Conservation (phyloP, 306 rosid genomes). For the Morella rubra region DNA sequence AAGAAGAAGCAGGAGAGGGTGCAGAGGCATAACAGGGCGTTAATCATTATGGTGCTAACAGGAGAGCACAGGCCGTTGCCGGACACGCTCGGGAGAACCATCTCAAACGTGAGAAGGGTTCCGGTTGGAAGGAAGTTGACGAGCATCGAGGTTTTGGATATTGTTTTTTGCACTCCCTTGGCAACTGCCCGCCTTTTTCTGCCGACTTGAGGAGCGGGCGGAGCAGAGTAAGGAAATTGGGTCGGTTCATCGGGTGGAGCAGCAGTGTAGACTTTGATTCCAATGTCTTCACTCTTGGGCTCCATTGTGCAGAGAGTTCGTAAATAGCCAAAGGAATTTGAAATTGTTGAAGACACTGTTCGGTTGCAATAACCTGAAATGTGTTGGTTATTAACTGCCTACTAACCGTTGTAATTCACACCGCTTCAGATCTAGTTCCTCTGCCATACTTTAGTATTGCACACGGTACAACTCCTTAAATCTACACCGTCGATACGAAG, state of each 20-base stretch:
- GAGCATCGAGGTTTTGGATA: slow-evolving; percentile 64
- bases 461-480: too few species aligned
- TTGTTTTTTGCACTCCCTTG: slow-evolving; percentile 74
- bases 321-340: neutral
- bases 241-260: slow-evolving; percentile 16
- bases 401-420: neutral
- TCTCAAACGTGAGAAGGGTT: slow-evolving; percentile 74
- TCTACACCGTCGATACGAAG: too few species aligned
- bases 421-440: neutral
- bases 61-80: slow-evolving; percentile 38
- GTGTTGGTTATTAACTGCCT: neutral
- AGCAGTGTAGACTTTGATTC: slow-evolving; percentile 64
- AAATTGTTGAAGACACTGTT: neutral
- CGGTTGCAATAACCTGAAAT: neutral
- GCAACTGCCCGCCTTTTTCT: slow-evolving; percentile 60
- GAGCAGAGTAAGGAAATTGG: neutral
- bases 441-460: too few species aligned
- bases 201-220: slow-evolving; percentile 8
- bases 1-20: slow-evolving; percentile 57
- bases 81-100: slow-evolving; percentile 67
- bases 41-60: slow-evolving; percentile 38
- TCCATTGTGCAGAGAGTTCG: slow-evolving; percentile 25
- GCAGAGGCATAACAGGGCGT: slow-evolving; percentile 35
- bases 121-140: slow-evolving; percentile 84
- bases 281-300: slow-evolving; percentile 17